phyloP scores from a whole-genome alignment of 495 filamentous ascomycete genomes.

The Aspergillus cavernicola region DNA sequence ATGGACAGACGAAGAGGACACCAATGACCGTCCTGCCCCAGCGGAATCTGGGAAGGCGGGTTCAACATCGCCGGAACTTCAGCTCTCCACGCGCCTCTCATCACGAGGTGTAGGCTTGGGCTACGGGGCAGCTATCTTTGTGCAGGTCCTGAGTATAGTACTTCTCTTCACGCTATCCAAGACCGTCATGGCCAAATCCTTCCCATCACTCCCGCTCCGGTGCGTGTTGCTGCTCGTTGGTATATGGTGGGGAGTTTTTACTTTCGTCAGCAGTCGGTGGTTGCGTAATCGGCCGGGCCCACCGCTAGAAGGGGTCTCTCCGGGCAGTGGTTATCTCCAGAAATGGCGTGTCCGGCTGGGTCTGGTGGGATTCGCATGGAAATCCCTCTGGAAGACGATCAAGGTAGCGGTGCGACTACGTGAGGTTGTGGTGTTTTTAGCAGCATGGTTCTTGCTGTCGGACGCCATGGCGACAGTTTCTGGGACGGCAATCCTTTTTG shows the following conservation, averaged over 20 bases:
- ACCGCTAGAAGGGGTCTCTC: slow-evolving; percentile 44
- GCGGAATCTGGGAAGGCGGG: background rate
- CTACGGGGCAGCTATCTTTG: slow-evolving; percentile 70
- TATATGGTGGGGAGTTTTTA: slow-evolving; percentile 85
- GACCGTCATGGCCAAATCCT: slow-evolving; percentile 44
- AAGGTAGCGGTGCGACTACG: slow-evolving; percentile 67
- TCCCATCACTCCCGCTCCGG: slow-evolving; percentile 52
- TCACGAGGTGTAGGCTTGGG: slow-evolving; percentile 77
- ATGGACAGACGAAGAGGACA: slow-evolving; percentile 31
- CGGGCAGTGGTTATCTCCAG: slow-evolving; percentile 12
- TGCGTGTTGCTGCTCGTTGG: slow-evolving; percentile 77
- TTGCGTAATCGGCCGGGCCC: slow-evolving; percentile 80
- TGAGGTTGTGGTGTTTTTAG: slow-evolving; percentile 78
- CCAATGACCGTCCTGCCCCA: background rate
- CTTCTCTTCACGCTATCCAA: slow-evolving; percentile 63
- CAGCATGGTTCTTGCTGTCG: slow-evolving; percentile 83
- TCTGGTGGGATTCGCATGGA: slow-evolving; percentile 76
- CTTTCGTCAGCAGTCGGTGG: slow-evolving; percentile 76
- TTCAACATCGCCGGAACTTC: slow-evolving; percentile 59
- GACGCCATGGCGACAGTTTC: slow-evolving; percentile 88
- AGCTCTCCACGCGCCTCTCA: slow-evolving; percentile 74
- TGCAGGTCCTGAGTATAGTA: slow-evolving; percentile 71
- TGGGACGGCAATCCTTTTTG: slow-evolving; percentile 87
- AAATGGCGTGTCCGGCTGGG: slow-evolving; percentile 33
- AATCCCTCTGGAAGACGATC: slow-evolving; percentile 71